Percentiles rank a stretch among this genome's conserved stretches.
Evolutionary conservation across 106 monocot genomes (phyloP).

Genomic region (Triglochin maritima): DNA sequence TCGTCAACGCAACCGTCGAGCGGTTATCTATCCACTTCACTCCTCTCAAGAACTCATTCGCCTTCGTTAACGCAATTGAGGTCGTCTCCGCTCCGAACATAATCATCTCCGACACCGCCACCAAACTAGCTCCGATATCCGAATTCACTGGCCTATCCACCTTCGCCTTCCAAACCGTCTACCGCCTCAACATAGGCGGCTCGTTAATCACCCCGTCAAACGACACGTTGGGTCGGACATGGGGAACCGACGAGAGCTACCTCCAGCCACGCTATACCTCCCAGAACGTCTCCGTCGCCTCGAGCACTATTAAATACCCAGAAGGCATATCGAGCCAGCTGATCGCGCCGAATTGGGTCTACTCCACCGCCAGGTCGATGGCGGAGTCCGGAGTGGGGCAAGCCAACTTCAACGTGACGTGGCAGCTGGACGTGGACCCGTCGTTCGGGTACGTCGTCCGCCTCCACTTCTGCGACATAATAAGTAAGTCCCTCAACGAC

Average conservation of each 20-base stretch:
- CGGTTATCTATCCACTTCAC: slow-evolving; percentile 39
- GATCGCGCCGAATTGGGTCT: slow-evolving; percentile 26
- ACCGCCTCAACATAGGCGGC: slow-evolving; percentile 80
- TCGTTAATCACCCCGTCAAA: slow-evolving; percentile 39
- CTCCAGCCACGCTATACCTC: slow-evolving; percentile 20
- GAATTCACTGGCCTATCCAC: slow-evolving; percentile 28
- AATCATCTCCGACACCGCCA: slow-evolving; percentile 37
- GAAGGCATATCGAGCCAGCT: slow-evolving; percentile 10
- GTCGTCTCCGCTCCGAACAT: slow-evolving; percentile 58
- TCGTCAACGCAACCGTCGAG: slow-evolving; percentile 51
- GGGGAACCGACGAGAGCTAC: slow-evolving; percentile 29
- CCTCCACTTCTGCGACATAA: slow-evolving; percentile 36
- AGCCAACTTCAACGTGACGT: slow-evolving; percentile 26
- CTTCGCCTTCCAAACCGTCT: slow-evolving; percentile 40
- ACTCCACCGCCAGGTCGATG: slow-evolving; percentile 19
- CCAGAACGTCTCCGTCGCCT: slow-evolving; percentile 6
- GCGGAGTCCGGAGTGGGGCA: slow-evolving; percentile 10
- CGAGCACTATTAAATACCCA: slow-evolving; percentile 10
- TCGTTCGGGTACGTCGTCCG: slow-evolving; percentile 28
- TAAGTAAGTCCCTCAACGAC: slow-evolving; percentile 26
- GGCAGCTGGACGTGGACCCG: slow-evolving; percentile 22
- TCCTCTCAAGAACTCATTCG: slow-evolving; percentile 43
- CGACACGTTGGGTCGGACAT: slow-evolving; percentile 50
- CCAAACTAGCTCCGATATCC: slow-evolving; percentile 11
- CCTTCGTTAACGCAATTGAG: slow-evolving; percentile 79